Evolutionary conservation across 2,329 filamentous ascomycete genomes (phyloP).

Genomic region (Dactylonectria macrodidyma): DNA sequence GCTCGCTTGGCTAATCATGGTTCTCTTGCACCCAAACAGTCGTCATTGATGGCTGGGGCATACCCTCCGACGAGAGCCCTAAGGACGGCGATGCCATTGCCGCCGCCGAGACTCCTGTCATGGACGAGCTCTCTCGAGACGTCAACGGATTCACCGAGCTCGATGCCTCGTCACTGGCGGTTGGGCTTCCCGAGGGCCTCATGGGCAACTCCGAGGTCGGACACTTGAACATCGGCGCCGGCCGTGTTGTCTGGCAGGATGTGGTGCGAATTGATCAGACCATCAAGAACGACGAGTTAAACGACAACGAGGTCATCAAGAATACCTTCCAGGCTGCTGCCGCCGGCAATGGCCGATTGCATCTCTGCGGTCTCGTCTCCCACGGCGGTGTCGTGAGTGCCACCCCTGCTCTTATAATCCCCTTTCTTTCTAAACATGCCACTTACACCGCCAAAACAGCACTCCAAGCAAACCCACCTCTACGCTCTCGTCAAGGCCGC

Average conservation of each 20-base stretch:
- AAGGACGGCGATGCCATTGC: conserved; percentile 96
- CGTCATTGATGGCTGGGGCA: conserved; percentile 99
- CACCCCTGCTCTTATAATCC: conserved; percentile 5
- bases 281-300: conserved; percentile 87
- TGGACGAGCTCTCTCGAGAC: conserved; percentile 91
- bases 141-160: conserved; percentile 91
- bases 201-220: conserved; percentile 99
- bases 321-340: conserved; percentile 84
- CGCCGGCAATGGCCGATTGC: conserved; percentile 90
- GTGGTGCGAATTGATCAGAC: conserved; percentile 96
- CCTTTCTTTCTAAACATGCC: conserved; percentile 13
- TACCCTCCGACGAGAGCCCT: conserved; percentile 84
- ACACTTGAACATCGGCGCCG: conserved; percentile 98
- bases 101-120: conserved; percentile 91
- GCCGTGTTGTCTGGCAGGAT: conserved; percentile 98
- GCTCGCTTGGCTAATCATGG: conserved; percentile 71
- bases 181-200: conserved; percentile 94
- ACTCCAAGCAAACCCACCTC: conserved; percentile 95
- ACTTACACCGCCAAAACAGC: conserved; percentile 61
- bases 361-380: conserved; percentile 92
- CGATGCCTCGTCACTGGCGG: conserved; percentile 95
- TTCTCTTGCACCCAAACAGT: conserved; percentile 74
- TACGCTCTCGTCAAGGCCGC: conserved; percentile 90
- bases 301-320: conserved; percentile 83
- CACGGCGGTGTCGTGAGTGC: conserved; percentile 87